phyloP scores from a whole-genome alignment of 1,284 basidiomycete genomes.

The Microbotryum lychnidis-dioicae region DNA sequence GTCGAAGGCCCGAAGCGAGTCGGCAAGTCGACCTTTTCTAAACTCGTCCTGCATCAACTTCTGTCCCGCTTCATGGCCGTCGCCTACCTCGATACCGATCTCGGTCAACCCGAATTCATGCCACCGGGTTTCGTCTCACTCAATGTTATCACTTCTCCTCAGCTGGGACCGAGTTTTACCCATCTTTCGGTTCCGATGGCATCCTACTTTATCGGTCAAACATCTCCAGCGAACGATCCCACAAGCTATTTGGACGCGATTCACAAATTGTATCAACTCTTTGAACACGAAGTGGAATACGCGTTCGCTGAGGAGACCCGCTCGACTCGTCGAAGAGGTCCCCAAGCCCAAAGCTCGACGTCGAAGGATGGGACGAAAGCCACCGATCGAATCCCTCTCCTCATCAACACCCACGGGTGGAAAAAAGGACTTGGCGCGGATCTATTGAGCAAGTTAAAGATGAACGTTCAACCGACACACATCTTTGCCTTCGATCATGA shows the following conservation, averaged over 20 bases:
- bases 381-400: conserved; percentile 51
- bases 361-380: not conserved
- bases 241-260: conserved; percentile 68
- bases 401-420: conserved; percentile 97
- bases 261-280: conserved; percentile 59
- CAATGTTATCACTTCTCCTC: conserved; percentile 50
- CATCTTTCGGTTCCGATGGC: conserved; percentile 62
- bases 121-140: conserved; percentile 77
- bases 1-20: conserved; percentile 77
- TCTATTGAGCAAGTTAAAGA: conserved; percentile 61
- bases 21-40: conserved; percentile 82
- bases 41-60: conserved; percentile 64
- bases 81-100: conserved; percentile 82
- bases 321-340: not conserved
- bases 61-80: conserved; percentile 56
- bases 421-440: conserved; percentile 86
- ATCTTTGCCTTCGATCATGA: conserved; percentile 51
- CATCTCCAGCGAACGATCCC: conserved; percentile 69
- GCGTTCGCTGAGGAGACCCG: conserved; percentile 35
- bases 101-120: conserved; percentile 90
- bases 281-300: conserved; percentile 60
- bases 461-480: conserved; percentile 55
- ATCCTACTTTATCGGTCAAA: conserved; percentile 77
- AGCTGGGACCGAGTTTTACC: conserved; percentile 69
- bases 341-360: not conserved